Evolutionary conservation across 2,329 filamentous ascomycete genomes (phyloP), one percentile per base, ranked within the genome.

Genomic region (Talaromyces sp.): DNA sequence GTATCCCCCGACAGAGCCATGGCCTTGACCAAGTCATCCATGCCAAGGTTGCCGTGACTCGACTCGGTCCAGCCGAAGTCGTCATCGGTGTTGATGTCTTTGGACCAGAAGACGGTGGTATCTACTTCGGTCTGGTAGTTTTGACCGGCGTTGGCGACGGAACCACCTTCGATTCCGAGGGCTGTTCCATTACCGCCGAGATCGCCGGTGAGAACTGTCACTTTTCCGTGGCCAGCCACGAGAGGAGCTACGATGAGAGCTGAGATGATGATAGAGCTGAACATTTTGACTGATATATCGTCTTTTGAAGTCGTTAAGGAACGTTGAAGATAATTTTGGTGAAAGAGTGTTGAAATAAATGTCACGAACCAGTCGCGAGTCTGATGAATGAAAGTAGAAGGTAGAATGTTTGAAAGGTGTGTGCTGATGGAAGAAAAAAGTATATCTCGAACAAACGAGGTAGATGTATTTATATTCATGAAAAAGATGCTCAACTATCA

Each of bases 11-110:
- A 49, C 13, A 49, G 11, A 49, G 45, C 45, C 45, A 49, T 49
- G 22, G 45, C 22, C 45, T 49, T 49, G 45, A 17, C 45, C 45
- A 49, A 27, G 45, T 49, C 45, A 3, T 5, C 19, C 45, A 49
- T 49, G 13, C 56, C 35, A 22, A 58, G 56, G 37, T 58, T 58
- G n/a, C 56, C 56, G 10, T 58, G 6, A 22, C 35, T 41, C 19
- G 56, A 58, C 25, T 58, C 22, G n/a, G 56, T 58, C 56, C 56
- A 58, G 56, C 56, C 56, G 5, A 58, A 58, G 37, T 58, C 56
- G 25, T 58, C 37, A 8, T 58, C 56, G 13, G 56, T 58, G 4
- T 58, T 58, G 56, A 58, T 58, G 15, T 58, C 22, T 15, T 58
- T 58, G 3, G 56, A 58, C 56, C 56, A 58, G 37, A 58, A 58